A percentile compares a stretch with the other conserved stretches of the same genome.
Conservation (phyloP, 1,284 basidiomycete species). For the Apiotrichum mycotoxinovorans region DNA sequence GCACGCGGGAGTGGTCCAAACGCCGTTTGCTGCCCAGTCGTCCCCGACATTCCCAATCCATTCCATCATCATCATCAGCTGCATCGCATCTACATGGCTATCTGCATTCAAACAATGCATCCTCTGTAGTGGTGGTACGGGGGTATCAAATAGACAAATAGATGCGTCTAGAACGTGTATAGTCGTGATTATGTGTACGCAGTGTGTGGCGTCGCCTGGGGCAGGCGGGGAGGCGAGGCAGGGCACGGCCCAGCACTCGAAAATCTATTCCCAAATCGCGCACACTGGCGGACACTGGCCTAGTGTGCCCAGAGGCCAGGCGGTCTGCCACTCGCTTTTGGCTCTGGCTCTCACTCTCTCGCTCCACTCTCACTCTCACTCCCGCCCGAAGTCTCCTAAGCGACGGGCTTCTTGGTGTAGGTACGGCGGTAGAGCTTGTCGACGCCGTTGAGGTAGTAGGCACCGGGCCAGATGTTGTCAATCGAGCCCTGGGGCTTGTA, state of each 20-base stretch:
- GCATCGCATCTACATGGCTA: too few species aligned
- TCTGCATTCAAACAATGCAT: slow-evolving; percentile 8
- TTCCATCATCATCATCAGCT: too few species aligned
- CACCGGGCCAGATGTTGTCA: slow-evolving; percentile 89
- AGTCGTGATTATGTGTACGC: not conserved
- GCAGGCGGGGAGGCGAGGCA: not conserved
- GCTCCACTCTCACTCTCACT: not conserved
- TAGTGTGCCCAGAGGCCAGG: not conserved
- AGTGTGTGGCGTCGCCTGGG: not conserved
- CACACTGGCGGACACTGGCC: too few species aligned
- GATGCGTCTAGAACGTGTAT: slow-evolving; percentile 5
- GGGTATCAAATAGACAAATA: slow-evolving; percentile 10
- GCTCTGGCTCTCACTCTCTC: too few species aligned
- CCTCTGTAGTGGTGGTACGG: not conserved
- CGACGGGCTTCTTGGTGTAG: slow-evolving; percentile 55
- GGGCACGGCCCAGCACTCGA: not conserved
- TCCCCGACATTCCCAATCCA: too few species aligned
- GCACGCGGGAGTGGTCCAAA: too few species aligned
- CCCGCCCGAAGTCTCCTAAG: slow-evolving; percentile 4
- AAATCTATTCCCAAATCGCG: not conserved
- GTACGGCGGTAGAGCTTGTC: slow-evolving; percentile 90
- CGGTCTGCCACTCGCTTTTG: too few species aligned
- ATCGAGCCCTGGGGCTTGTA: slow-evolving; percentile 82
- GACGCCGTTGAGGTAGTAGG: slow-evolving; percentile 89
- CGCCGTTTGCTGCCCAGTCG: too few species aligned